Conservation (phyloP, 2,329 filamentous ascomycete genomes). For the Claviceps arundinis region DNA sequence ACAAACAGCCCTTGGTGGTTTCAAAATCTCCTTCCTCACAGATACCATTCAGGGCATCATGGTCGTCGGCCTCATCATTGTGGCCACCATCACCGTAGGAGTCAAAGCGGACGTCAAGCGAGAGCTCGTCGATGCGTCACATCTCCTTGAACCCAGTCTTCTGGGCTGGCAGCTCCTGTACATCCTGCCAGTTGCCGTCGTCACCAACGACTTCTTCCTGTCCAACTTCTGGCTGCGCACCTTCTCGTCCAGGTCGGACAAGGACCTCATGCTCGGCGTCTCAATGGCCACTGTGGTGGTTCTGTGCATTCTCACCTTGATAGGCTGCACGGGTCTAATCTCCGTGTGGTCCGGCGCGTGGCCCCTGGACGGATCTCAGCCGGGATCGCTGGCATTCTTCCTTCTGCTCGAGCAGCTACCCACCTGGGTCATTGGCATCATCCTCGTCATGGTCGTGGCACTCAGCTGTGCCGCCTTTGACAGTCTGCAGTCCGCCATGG, state of each 20-base stretch:
- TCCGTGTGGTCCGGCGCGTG: conserved; percentile 67
- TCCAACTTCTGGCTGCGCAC: conserved; percentile 76
- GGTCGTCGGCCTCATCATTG: conserved; percentile 61
- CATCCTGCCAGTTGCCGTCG: conserved; percentile 66
- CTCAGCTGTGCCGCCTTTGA: conserved; percentile 71
- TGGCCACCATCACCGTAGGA: conserved; percentile 67
- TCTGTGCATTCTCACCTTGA: conserved; percentile 56
- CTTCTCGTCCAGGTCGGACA: conserved; percentile 68
- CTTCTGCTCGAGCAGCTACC: conserved; percentile 58
- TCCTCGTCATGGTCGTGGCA: conserved; percentile 67
- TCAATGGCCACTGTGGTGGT: conserved; percentile 53
- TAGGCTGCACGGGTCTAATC: conserved; percentile 60
- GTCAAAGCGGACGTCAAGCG: conserved; percentile 60
- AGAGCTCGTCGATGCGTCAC: conserved; percentile 53
- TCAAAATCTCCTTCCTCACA: conserved; percentile 72
- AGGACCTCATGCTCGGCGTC: conserved; percentile 62
- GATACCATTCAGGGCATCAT: conserved; percentile 71
- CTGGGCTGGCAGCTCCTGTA: conserved; percentile 79
- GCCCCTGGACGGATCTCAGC: conserved; percentile 43
- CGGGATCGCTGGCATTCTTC: conserved; percentile 62
- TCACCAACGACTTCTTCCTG: conserved; percentile 80
- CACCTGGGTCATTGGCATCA: conserved; percentile 67
- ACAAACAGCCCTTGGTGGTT: conserved; percentile 56
- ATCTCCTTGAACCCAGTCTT: conserved; percentile 53
- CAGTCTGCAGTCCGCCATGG: conserved; percentile 70